These are phyloP conservation scores for Wolfiporia cocos DNA, from an alignment of 1,284 basidiomycete genomes.

Conservation along the genomic window DNA sequence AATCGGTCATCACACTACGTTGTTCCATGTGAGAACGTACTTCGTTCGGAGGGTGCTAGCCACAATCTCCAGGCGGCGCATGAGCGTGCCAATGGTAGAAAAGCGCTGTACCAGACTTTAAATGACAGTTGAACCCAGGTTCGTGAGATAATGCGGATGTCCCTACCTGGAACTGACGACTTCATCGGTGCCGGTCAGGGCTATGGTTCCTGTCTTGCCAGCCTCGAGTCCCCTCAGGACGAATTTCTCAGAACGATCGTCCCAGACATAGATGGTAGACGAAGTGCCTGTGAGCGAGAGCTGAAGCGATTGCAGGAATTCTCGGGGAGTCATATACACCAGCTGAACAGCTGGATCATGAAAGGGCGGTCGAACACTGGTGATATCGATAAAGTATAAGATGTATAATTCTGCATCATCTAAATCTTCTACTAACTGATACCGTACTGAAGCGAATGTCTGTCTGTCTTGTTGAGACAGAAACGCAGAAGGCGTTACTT, in stretches of 20 bases:
- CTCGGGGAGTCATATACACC: slow-evolving; percentile 37
- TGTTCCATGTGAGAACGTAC: too few relatives aligned
- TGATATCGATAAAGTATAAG: neutral
- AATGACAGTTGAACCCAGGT: neutral
- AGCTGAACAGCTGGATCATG: slow-evolving; percentile 30
- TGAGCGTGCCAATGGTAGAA: slow-evolving; percentile 52
- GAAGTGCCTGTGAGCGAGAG: slow-evolving; percentile 57
- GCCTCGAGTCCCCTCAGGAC: slow-evolving; percentile 26
- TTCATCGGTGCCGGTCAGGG: slow-evolving; percentile 50
- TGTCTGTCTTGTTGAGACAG: slow-evolving; percentile 55
- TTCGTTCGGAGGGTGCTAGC: slow-evolving; percentile 33
- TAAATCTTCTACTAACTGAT: slow-evolving; percentile 52
- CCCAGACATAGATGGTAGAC: slow-evolving; percentile 59
- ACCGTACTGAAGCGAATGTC: slow-evolving; percentile 45
- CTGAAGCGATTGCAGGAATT: slow-evolving; percentile 46
- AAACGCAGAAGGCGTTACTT: slow-evolving; percentile 40
- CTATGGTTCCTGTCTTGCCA: slow-evolving; percentile 28
- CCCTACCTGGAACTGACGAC: slow-evolving; percentile 39
- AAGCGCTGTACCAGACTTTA: slow-evolving; percentile 54
- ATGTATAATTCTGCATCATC: too few relatives aligned
- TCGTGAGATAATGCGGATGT: neutral
- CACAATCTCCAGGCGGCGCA: slow-evolving; percentile 59
- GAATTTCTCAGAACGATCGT: slow-evolving; percentile 44
- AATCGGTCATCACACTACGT: too few relatives aligned
- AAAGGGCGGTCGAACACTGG: slow-evolving; percentile 36